A percentile compares a stretch with the other conserved stretches of the same genome.
Evolutionary conservation across 306 rosid species (phyloP).

Genomic region (Quercus wislizeni): DNA sequence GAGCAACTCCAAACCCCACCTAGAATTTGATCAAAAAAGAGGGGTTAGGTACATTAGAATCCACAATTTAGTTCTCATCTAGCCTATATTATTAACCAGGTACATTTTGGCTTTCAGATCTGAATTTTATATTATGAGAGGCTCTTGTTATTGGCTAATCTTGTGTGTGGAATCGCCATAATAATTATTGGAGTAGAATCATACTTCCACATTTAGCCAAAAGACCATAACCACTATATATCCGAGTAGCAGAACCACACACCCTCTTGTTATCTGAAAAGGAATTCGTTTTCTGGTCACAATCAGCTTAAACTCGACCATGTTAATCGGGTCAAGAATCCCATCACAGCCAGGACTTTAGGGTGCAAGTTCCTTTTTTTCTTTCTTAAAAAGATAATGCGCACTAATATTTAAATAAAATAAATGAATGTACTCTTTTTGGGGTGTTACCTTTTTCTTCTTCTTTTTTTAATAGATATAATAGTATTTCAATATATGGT

Average conservation of each 20-base stretch:
- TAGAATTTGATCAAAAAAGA: slow-evolving; percentile 5
- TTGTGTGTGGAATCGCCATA: not conserved
- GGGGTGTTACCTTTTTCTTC: too few relatives aligned
- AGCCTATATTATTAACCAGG: slow-evolving; percentile 14
- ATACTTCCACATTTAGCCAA: slow-evolving; percentile 3
- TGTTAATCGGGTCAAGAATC: not conserved
- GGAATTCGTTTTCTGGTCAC: not conserved
- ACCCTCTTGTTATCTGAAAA: not conserved
- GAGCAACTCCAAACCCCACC: not conserved
- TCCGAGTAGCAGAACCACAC: not conserved
- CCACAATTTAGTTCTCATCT: not conserved
- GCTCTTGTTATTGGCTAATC: slow-evolving; percentile 13
- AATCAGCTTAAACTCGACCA: not conserved
- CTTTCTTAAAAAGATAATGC: too few relatives aligned
- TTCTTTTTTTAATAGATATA: too few relatives aligned
- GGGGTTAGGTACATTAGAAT: slow-evolving; percentile 18
- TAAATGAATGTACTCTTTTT: too few relatives aligned
- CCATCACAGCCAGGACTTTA: not conserved
- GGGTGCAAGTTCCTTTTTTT: not conserved
- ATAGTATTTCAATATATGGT: too few relatives aligned
- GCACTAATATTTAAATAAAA: too few relatives aligned
- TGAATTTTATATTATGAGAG: not conserved
- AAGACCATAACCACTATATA: not conserved
- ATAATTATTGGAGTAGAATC: not conserved
- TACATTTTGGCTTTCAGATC: slow-evolving; percentile 26